Base-by-base conservation (phyloP, 2,329 filamentous ascomycete species). In the Cercospora sp. region DNA sequence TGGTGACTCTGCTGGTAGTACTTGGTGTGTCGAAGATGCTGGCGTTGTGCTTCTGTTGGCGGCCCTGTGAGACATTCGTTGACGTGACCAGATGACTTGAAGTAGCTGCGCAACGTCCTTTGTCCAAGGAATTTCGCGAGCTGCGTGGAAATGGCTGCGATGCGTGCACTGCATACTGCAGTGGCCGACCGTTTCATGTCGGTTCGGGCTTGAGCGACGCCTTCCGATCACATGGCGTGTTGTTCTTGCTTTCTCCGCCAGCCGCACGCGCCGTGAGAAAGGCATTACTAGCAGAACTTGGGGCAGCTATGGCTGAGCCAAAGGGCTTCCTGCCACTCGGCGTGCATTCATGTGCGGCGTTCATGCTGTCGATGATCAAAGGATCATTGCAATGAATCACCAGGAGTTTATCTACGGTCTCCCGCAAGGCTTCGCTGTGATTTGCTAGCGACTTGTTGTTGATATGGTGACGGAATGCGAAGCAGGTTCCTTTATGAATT, bases 401-500 rank as follows among this genome's bases (percentile, higher is more conserved):
- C 1, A 86, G 75, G 1, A 86, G 72, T 67, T 77, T 79, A 62
- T 85, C 83, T 0, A 84, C 83, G 0, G 80, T 78, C 60, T 85
- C 82, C 18, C 83, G 78, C 42, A 85, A 71, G n/a, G 73, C 75
- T 51, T 82, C 81, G 0, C 78, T 76, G n/a, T 81, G 78, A 12
- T 75, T 71, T 58, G 80, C 77, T 5, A 85, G 73, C 5, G 79
- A 72, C 51, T 74, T 74, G 0, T 70, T 74, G 0, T 73, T 42
- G 13, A 84, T 82, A 65, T 81, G 75, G 20, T 77, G 77, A 61
- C 83, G 77, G 63, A 85, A 80, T 5, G 83, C 81, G 62, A 85
- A 81, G n/a, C 79, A 79, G 2, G 82, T 80, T 13, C 81, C 81
- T 69, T 83, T 85, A 75, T 80, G 84, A 2, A 81, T 81, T 69